phyloP scores from a whole-genome alignment of 352 stramenopile species.

The Blastocystis sp. region DNA sequence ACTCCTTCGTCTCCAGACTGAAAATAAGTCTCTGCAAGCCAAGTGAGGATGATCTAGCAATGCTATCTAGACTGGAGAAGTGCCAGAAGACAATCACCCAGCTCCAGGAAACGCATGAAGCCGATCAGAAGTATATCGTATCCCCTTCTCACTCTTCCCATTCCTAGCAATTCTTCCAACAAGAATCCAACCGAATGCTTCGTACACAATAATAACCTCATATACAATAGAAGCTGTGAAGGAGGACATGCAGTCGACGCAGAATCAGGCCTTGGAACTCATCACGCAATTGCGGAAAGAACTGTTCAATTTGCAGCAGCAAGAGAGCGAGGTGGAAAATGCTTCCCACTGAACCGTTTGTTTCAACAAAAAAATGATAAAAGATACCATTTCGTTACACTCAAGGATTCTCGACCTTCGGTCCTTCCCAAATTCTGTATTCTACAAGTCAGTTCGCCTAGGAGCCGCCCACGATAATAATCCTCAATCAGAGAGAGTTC shows the following conservation, averaged over 20 bases:
- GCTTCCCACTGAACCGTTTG: background rate
- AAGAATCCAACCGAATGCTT: background rate
- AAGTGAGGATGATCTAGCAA: background rate
- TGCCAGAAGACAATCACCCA: background rate
- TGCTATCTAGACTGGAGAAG: background rate
- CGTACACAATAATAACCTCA: background rate
- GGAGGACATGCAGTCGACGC: conserved; percentile 4
- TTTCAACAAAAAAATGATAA: conserved; percentile 5
- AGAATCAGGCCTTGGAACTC: background rate
- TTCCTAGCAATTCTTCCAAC: conserved; percentile 29
- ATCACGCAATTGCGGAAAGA: background rate
- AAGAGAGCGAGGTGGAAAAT: too few species aligned
- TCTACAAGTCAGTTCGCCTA: background rate
- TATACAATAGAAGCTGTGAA: conserved; percentile 10
- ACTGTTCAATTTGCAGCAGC: background rate
- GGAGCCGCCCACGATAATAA: conserved; percentile 8
- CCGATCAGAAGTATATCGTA: conserved; percentile 34
- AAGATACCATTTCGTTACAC: conserved; percentile 28
- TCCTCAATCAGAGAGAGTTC: conserved; percentile 53
- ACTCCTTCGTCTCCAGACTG: background rate
- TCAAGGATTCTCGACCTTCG: conserved; percentile 40
- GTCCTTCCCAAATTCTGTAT: conserved; percentile 34
- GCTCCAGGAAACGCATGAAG: background rate
- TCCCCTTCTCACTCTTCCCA: background rate
- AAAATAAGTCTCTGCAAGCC: background rate